phyloP scores from a whole-genome alignment of 2,329 filamentous ascomycete species.

The Monosporascus sp. region DNA sequence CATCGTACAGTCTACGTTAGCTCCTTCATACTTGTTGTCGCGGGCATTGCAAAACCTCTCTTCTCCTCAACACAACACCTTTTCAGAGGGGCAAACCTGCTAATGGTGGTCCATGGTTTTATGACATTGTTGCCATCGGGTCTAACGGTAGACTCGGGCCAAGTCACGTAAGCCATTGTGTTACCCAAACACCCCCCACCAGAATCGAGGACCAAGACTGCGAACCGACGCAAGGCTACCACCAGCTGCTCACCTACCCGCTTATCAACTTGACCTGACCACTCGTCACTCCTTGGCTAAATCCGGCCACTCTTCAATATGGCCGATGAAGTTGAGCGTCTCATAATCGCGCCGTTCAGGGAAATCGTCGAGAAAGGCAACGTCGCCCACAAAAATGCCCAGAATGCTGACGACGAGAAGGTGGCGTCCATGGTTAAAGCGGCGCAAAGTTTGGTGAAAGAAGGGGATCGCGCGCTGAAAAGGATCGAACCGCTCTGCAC shows the following conservation, averaged over 20 bases:
- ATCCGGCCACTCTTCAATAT: conserved; percentile 9
- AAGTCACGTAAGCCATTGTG: not conserved
- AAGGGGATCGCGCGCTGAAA: conserved; percentile 44
- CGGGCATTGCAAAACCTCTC: not conserved
- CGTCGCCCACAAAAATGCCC: conserved; percentile 41
- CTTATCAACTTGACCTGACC: not conserved
- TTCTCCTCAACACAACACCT: not conserved
- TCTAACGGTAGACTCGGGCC: not conserved
- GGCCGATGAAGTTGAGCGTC: conserved; percentile 29
- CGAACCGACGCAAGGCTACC: not conserved
- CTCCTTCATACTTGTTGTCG: not conserved
- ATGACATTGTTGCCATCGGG: not conserved
- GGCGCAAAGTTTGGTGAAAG: conserved; percentile 41
- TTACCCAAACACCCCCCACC: not conserved
- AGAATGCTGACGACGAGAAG: conserved; percentile 29
- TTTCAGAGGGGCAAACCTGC: not conserved
- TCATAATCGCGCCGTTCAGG: conserved; percentile 46
- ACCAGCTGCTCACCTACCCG: not conserved
- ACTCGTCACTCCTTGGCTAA: not conserved
- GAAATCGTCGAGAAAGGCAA: conserved; percentile 49
- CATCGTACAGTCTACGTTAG: too few species aligned
- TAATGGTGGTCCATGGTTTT: not conserved
- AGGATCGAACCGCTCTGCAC: conserved; percentile 47
- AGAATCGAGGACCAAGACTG: not conserved
- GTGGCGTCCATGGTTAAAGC: conserved; percentile 42